Evolutionary conservation across 2,329 filamentous ascomycete species (phyloP), one percentile per base, ranked within the genome.

Genomic region (Byssoonygena ceratinophila): DNA sequence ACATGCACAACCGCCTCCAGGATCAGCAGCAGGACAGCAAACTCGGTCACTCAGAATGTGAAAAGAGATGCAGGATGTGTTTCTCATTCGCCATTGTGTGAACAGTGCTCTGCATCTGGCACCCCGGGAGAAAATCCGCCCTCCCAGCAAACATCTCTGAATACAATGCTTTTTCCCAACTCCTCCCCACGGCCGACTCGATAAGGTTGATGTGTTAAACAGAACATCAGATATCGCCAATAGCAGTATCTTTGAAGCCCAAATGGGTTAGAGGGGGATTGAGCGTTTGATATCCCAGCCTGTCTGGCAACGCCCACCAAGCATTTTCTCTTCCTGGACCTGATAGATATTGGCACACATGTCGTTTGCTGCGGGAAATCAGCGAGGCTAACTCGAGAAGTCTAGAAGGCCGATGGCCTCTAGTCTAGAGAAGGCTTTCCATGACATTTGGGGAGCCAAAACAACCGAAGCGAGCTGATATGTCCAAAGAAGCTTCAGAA

Each of bases 21-120:
- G 51, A 53, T 53, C 51, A 53, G 43, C 41, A 47, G 27, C 32
- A 46, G 16, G 39, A 27, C n/a, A 49, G 36, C 45, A 53, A 49
- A 43, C 44, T 29, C 20, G 20, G 46, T 31, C 27, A 14, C 27
- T 31, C 37, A 39, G n/a, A 14, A 1, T 49, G 46, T 41, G 37
- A 39, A 49, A 1, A 40, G 46, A 39, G 4, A 11, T 49, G 46
- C 46, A 49, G 46, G 22, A 49, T 29, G 23, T 5, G n/a, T 12
- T n/a, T 49, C 16, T 41, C n/a, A 49, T 49, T 49, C 46, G 46
- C 46, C 46, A 41, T 31, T 12, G 11, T 31, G 23, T 40, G 46
- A 40, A 31, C 46, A 14, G 34, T 49, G 46, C 36, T n/a, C 46
- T 49, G 36, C 18, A 14, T n/a, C 37, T 22, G 18, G 46, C 22